Evolutionary conservation across 192 early-diverging fungal genomes (phyloP).

Genomic region (Rhizoclosmatium globosum): DNA sequence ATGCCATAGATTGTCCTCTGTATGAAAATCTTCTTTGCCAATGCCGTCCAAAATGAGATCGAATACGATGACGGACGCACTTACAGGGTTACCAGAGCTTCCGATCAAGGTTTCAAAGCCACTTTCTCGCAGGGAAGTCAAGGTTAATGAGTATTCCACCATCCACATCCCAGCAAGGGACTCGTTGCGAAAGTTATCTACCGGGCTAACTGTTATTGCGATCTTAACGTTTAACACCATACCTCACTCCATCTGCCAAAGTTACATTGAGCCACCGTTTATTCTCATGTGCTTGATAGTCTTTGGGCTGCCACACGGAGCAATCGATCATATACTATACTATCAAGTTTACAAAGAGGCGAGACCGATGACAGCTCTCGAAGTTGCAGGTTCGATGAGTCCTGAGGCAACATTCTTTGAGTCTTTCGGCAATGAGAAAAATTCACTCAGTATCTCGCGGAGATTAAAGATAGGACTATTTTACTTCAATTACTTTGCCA

Average conservation of each 20-base stretch:
- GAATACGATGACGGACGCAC: no score
- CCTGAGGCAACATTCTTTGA: slow-evolving; percentile 1
- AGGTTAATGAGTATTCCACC: background rate
- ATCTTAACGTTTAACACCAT: background rate
- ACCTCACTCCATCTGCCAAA: background rate
- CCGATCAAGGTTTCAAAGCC: no score
- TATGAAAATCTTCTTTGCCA: no score
- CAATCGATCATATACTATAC: slow-evolving; percentile 38
- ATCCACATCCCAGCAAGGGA: no score
- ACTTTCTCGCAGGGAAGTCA: background rate
- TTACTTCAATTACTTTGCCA: slow-evolving; percentile 34
- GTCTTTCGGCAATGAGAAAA: background rate
- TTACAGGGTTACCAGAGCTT: no score
- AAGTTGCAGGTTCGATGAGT: slow-evolving; percentile 12
- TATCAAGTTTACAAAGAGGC: slow-evolving; percentile 18
- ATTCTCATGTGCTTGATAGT: slow-evolving; percentile 19
- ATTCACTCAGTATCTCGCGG: background rate
- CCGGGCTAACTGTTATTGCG: background rate
- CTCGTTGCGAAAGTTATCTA: background rate
- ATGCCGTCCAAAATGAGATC: no score
- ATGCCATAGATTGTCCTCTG: no score
- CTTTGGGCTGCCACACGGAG: slow-evolving; percentile 43
- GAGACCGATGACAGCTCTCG: background rate
- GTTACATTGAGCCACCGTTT: slow-evolving; percentile 2
- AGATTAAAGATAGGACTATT: slow-evolving; percentile 2